Evolutionary conservation across 2,329 filamentous ascomycete genomes (phyloP).

Genomic region (Fusarium pseudonygamai): DNA sequence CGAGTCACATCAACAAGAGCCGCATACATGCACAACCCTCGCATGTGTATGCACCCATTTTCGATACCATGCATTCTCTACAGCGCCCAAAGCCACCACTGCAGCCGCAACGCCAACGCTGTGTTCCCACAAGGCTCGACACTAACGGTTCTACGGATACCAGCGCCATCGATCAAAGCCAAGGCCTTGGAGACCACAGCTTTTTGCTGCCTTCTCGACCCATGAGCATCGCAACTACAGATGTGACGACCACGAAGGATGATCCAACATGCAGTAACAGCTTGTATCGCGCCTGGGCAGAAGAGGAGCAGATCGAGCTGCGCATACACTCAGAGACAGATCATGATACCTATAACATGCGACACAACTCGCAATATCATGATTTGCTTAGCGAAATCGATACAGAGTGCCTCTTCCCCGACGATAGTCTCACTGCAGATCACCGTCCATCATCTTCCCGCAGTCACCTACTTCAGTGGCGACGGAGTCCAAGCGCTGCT

Average conservation of each 20-base stretch:
- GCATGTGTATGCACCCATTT: conserved; percentile 31
- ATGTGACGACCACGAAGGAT: conserved; percentile 21
- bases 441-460: conserved; percentile 44
- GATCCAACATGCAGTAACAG: conserved; percentile 9
- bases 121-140: conserved; percentile 25
- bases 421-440: conserved; percentile 25
- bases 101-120: conserved; percentile 19
- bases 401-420: conserved; percentile 34
- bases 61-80: conserved; percentile 29
- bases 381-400: conserved; percentile 39
- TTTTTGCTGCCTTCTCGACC: conserved; percentile 40
- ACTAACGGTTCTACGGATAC: conserved; percentile 14
- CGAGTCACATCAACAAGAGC: conserved; percentile 17
- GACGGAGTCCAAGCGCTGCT: conserved; percentile 30
- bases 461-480: conserved; percentile 37
- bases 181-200: conserved; percentile 33
- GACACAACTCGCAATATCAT: conserved; percentile 26
- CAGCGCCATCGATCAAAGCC: conserved; percentile 9
- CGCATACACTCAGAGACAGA: conserved; percentile 22
- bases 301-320: conserved; percentile 33
- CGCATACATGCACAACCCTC: conserved; percentile 29
- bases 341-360: conserved; percentile 11
- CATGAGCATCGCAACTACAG: conserved; percentile 37
- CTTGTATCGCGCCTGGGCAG: conserved; percentile 23
- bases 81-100: conserved; percentile 24